Evolutionary conservation across 2,329 filamentous ascomycete species (phyloP).

Genomic region (Fusarium udum): DNA sequence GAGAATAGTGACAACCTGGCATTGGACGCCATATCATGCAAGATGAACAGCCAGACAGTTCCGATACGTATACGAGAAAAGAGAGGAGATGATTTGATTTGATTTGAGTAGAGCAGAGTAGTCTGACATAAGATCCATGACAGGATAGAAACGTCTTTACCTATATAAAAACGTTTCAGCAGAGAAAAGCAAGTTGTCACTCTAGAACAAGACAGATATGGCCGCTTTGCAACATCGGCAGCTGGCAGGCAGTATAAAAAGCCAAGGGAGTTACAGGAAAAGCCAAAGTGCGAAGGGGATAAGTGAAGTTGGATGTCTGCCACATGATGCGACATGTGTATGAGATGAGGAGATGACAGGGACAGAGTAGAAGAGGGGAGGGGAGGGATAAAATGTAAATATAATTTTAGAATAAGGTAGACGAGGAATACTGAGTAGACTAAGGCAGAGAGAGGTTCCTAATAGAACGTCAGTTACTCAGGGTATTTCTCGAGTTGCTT

Average conservation of each 20-base stretch:
- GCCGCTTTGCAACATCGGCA: background rate
- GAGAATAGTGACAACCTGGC: conserved; percentile 17
- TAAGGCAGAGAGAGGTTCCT: background rate
- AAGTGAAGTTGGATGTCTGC: background rate
- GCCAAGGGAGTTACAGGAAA: background rate
- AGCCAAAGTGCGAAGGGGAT: conserved; percentile 4
- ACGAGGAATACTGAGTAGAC: background rate
- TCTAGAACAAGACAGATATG: background rate
- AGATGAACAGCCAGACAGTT: background rate
- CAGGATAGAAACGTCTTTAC: background rate
- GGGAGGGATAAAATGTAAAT: background rate
- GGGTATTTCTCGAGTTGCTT: background rate
- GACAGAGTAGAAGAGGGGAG: background rate
- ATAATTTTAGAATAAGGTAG: background rate
- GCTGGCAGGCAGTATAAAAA: background rate
- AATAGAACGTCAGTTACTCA: background rate
- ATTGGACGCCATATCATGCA: background rate
- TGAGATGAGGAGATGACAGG: background rate
- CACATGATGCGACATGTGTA: background rate
- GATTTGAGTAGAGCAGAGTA: background rate
- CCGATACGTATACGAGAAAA: background rate
- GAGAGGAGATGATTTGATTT: background rate
- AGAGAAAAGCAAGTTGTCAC: background rate
- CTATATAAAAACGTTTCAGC: background rate
- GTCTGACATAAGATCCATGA: background rate